A percentile compares a stretch with the other conserved stretches of the same genome.
Evolutionary conservation across 78 protist species (phyloP).

Genomic region (Dictyostelium purpureum): DNA sequence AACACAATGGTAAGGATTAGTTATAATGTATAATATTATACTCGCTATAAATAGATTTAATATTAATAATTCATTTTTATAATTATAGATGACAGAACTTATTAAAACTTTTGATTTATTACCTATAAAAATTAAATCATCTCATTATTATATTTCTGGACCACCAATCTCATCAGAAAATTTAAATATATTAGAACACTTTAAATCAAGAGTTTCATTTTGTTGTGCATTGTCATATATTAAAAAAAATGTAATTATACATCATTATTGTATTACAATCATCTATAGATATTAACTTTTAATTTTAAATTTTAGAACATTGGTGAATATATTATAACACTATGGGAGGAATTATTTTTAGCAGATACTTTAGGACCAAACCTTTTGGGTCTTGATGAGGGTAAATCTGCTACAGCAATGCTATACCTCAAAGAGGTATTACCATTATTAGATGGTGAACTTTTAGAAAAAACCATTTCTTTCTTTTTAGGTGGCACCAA

Average conservation of each 20-base stretch:
- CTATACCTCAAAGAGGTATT: constrained; percentile 48
- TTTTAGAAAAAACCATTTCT: constrained; percentile 22
- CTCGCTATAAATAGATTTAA: background rate
- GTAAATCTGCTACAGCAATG: constrained; percentile 33
- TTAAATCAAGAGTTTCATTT: constrained; percentile 70
- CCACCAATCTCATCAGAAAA: constrained; percentile 72
- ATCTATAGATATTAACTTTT: background rate
- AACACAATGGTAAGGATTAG: constrained; percentile 23
- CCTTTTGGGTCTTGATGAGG: constrained; percentile 27
- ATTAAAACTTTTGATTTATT: constrained; percentile 39
- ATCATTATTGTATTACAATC: background rate
- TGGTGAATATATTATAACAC: constrained; percentile 58
- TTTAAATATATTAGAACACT: constrained; percentile 34
- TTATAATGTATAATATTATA: background rate
- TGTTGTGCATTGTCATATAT: constrained; percentile 38
- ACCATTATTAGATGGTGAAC: constrained; percentile 42
- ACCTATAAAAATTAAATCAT: constrained; percentile 40
- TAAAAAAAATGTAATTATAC: constrained; percentile 49
- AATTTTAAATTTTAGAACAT: constrained; percentile 10
- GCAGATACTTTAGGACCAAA: constrained; percentile 69
- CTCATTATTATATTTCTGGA: constrained; percentile 41
- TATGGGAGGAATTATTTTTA: constrained; percentile 70
- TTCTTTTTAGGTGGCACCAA: constrained; percentile 49
- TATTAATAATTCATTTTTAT: no score
- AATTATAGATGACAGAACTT: constrained; percentile 56